These are phyloP conservation scores for Odontarrhena argentea DNA, from an alignment of 345 rosid species.

Conservation along the genomic window DNA sequence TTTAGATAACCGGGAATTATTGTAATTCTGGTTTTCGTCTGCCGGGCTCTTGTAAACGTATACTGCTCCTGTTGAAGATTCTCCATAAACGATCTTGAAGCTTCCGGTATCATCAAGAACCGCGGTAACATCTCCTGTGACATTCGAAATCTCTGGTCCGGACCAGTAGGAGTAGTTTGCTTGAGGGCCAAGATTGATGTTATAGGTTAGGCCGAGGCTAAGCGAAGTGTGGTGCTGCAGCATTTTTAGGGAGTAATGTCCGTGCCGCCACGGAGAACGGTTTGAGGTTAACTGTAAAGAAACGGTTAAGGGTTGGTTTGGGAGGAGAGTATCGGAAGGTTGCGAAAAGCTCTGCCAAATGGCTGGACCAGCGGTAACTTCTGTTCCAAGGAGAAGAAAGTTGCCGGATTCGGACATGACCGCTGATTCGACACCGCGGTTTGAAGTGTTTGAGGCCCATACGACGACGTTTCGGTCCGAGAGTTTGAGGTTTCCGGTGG, in stretches of 20 bases:
- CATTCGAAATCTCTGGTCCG: slow-evolving; percentile 85
- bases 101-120: slow-evolving; percentile 78
- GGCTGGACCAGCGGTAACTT: slow-evolving; percentile 39
- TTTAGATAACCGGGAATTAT: slow-evolving; percentile 17
- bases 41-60: slow-evolving; percentile 74
- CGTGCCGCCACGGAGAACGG: slow-evolving; percentile 48
- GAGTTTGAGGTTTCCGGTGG: slow-evolving; percentile 75
- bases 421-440: slow-evolving; percentile 52
- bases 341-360: slow-evolving; percentile 82
- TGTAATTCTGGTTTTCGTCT: slow-evolving; percentile 45
- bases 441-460: slow-evolving; percentile 84
- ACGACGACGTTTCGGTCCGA: slow-evolving; percentile 47
- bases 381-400: slow-evolving; percentile 54
- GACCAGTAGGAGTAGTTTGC: slow-evolving; percentile 86
- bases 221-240: slow-evolving; percentile 81
- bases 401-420: slow-evolving; percentile 81
- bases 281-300: slow-evolving; percentile 67
- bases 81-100: slow-evolving; percentile 81
- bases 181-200: slow-evolving; percentile 43
- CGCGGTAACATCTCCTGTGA: slow-evolving; percentile 75
- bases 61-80: slow-evolving; percentile 71
- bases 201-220: slow-evolving; percentile 80
- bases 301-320: slow-evolving; percentile 77
- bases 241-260: slow-evolving; percentile 82
- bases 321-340: slow-evolving; percentile 85